phyloP scores from a whole-genome alignment of 345 rosid species.

The Carallia pectinifolia region DNA sequence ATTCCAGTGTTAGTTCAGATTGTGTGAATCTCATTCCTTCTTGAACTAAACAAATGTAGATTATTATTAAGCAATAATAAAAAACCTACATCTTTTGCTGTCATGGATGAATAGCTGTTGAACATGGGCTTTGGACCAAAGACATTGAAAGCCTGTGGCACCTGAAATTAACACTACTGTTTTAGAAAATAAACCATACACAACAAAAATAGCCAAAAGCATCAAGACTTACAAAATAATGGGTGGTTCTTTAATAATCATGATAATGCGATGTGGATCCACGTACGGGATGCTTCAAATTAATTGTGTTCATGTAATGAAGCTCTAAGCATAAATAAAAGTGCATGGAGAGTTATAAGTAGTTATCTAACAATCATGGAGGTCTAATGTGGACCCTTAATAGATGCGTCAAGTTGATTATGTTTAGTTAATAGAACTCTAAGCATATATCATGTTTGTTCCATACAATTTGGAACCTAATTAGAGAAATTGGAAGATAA shows the following conservation, averaged over 20 bases:
- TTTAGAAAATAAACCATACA: background rate
- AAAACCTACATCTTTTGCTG: conserved; percentile 62
- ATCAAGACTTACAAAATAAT: too few relatives aligned
- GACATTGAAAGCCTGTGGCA: conserved; percentile 76
- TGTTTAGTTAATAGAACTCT: too few relatives aligned
- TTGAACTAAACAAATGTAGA: background rate
- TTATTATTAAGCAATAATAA: background rate
- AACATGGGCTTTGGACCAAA: conserved; percentile 49
- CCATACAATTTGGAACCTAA: background rate
- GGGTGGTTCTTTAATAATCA: too few relatives aligned
- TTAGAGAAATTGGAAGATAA: background rate
- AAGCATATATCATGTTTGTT: too few relatives aligned
- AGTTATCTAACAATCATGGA: too few relatives aligned
- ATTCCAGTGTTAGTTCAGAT: background rate
- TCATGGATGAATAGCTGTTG: conserved; percentile 41
- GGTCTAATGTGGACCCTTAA: too few relatives aligned
- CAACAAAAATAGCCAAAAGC: background rate
- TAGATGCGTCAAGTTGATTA: too few relatives aligned
- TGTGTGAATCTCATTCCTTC: background rate
- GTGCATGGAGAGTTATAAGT: too few relatives aligned
- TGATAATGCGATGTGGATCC: too few relatives aligned
- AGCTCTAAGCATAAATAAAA: too few relatives aligned
- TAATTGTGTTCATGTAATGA: too few relatives aligned
- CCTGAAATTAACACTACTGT: conserved; percentile 29
- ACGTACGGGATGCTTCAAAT: too few relatives aligned